Base-by-base conservation (phyloP, 164 flowering plant species). In the Macadamia tetraphylla region DNA sequence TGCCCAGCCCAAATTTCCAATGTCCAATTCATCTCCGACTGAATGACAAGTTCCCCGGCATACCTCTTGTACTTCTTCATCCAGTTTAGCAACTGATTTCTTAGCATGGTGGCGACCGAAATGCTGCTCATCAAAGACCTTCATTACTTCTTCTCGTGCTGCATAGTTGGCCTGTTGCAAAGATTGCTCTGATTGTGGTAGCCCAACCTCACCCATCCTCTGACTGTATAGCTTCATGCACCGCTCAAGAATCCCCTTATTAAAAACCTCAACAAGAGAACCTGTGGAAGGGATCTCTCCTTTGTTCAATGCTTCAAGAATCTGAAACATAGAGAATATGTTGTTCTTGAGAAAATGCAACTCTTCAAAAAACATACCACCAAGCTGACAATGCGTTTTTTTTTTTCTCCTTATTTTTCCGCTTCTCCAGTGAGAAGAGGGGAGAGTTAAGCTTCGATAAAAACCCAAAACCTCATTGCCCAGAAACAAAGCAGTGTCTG, bases 271-370 rank as follows among this genome's bases (percentile, higher is more conserved):
- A 29, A 95, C 98, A 59, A 95, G 92, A 51, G 98, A 92, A 15
- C 98, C 99, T 62, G 99, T 92, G 35, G 99, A 89, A 66, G 99
- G 99, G 74, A 95, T 95, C 81, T 95, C 98, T 73, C 99, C 99
- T 81, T 95, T 92, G 74, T 95, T 95, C 70, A 95, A 83, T 53
- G 99, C 99, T 64, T 92, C 99, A 61, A 95, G 88, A 71, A 95
- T 95, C 99, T 95, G 86, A 57, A 65, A 70, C 65, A 71, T 48
- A 29, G 44, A 58, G 17, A 66, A 10, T 31, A 67, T 11, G 43
- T 15, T 30, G 23, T 35, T 63, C 52, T 48, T 59, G 44, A 13
- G 30, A 4, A 64, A 61, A 67, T 55, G 58, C 56, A 59, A 6
- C 35, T 31, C 29, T 3, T 10, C 15, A 35, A 52, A 56, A 8